phyloP scores from a whole-genome alignment of 225 moss, liverwort and hornwort genomes.

The Marchantia paleacea region DNA sequence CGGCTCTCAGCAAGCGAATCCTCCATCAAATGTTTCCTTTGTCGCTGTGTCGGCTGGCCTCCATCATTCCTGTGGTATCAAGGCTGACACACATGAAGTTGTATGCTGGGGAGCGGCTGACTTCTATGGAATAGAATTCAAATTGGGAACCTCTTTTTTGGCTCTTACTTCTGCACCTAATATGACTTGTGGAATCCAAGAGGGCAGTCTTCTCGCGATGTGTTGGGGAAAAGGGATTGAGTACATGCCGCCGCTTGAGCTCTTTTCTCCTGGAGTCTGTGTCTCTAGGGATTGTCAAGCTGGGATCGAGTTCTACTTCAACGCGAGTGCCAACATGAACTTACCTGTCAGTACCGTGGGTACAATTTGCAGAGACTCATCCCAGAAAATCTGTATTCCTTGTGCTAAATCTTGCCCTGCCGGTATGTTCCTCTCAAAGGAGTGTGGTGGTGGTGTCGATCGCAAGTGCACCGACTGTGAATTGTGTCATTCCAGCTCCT shows the following conservation, averaged over 20 bases:
- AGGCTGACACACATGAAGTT: constrained; percentile 29
- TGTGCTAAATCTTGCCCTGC: constrained; percentile 47
- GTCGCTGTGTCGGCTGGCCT: constrained; percentile 41
- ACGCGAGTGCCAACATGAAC: constrained; percentile 40
- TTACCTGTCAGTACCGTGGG: constrained; percentile 26
- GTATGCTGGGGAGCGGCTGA: constrained; percentile 39
- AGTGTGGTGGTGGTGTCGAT: constrained; percentile 40
- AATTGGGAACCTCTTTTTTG: constrained; percentile 34
- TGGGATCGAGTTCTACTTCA: constrained; percentile 42
- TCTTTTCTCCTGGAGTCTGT: constrained; percentile 64
- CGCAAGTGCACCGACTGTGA: constrained; percentile 46
- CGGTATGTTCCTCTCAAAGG: constrained; percentile 42
- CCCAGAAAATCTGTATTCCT: constrained; percentile 49
- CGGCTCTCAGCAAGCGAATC: constrained; percentile 26
- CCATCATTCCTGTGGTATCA: constrained; percentile 48
- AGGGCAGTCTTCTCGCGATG: constrained; percentile 47
- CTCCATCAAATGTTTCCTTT: constrained; percentile 39
- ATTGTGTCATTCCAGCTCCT: constrained; percentile 38
- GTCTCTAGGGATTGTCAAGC: constrained; percentile 24
- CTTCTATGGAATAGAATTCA: constrained; percentile 22
- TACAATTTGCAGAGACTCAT: constrained; percentile 43
- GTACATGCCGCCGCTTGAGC: constrained; percentile 53
- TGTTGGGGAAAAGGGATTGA: constrained; percentile 52
- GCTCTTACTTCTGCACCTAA: constrained; percentile 48
- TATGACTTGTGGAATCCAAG: constrained; percentile 60